Percentiles rank a stretch among this genome's conserved stretches.
Conservation (phyloP, 768 basidiomycete genomes). For the Tricholoma matsutake region DNA sequence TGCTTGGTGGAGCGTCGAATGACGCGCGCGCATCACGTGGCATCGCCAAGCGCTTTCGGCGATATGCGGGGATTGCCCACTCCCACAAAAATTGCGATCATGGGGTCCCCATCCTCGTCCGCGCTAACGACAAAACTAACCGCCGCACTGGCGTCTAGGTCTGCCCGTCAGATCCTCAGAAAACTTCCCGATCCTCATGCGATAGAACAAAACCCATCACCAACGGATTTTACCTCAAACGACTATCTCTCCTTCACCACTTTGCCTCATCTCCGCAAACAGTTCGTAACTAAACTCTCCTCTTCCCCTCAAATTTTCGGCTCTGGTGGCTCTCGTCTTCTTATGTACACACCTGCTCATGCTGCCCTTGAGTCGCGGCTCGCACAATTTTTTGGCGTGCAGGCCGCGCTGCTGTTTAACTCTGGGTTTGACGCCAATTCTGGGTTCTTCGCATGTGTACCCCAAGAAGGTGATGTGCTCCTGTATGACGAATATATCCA, state of each 20-base stretch:
- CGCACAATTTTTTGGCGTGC: conserved; percentile 54
- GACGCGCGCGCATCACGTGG: too few species aligned
- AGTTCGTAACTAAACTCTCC: conserved; percentile 55
- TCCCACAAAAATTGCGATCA: neutral
- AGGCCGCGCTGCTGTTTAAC: conserved; percentile 79
- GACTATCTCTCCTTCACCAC: conserved; percentile 85
- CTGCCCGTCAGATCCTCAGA: conserved; percentile 38
- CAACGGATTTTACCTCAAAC: conserved; percentile 77
- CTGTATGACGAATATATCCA: conserved; percentile 88
- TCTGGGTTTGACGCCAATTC: conserved; percentile 94
- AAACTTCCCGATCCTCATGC: neutral
- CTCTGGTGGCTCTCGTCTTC: conserved; percentile 82
- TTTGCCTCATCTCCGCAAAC: conserved; percentile 51
- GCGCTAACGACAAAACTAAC: conserved; percentile 35
- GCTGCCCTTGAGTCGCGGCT: conserved; percentile 69
- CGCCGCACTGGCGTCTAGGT: conserved; percentile 60
- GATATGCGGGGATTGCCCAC: too few species aligned
- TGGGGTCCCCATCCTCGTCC: neutral
- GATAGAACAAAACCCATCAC: neutral
- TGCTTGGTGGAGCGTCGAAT: too few species aligned
- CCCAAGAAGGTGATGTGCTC: conserved; percentile 73
- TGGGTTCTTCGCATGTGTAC: conserved; percentile 78
- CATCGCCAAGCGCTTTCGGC: too few species aligned
- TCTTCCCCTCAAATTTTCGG: conserved; percentile 65
- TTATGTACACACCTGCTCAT: conserved; percentile 76